A percentile compares a stretch with the other conserved stretches of the same genome.
phyloP scores from a whole-genome alignment of 2,329 filamentous ascomycete genomes.

The Fusarium pseudonygamai region DNA sequence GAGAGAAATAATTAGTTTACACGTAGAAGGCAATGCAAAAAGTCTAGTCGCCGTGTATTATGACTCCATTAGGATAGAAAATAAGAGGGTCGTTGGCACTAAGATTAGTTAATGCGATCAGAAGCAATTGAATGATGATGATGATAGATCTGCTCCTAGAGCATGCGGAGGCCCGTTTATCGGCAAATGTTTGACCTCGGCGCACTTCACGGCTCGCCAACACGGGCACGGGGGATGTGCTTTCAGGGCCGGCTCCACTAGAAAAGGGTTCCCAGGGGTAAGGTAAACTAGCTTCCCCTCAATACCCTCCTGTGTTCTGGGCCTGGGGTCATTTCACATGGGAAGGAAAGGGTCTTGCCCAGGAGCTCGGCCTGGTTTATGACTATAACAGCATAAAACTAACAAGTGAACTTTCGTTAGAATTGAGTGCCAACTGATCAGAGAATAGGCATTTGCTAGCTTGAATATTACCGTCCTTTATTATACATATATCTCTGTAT shows the following conservation, averaged over 20 bases:
- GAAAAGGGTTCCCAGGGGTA: constrained; percentile 15
- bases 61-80: constrained; percentile 36
- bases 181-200: constrained; percentile 37
- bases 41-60: constrained; percentile 27
- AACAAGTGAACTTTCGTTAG: neutral
- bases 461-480: neutral
- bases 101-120: constrained; percentile 30
- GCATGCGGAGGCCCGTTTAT: constrained; percentile 32
- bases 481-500: too few species aligned
- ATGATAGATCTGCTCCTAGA: constrained; percentile 27
- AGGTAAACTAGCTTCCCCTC: neutral
- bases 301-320: neutral
- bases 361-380: neutral
- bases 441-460: neutral
- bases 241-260: constrained; percentile 34
- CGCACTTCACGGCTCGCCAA: constrained; percentile 21
- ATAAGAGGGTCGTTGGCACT: constrained; percentile 21
- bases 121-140: constrained; percentile 33
- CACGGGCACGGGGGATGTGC: constrained; percentile 22
- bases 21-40: constrained; percentile 12
- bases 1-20: constrained; percentile 1
- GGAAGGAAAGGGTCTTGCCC: neutral
- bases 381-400: neutral
- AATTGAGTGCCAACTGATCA: neutral
- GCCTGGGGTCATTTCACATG: neutral